Evolutionary conservation across 2,329 filamentous ascomycete genomes (phyloP), one percentile per base, ranked within the genome.

Genomic region (Botrytis paeoniae): DNA sequence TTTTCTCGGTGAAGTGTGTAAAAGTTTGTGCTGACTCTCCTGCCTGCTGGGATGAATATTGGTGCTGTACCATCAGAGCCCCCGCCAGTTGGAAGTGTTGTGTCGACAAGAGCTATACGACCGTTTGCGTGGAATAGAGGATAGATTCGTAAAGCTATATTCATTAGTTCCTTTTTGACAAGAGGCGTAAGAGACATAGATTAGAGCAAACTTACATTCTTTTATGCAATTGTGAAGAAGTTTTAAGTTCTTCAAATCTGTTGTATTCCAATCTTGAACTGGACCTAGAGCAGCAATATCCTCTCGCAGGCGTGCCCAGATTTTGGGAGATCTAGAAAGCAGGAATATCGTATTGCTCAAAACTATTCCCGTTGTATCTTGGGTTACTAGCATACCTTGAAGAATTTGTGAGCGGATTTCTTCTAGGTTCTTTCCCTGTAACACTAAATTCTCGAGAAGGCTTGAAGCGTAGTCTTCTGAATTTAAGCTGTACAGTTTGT

Each of bases 91-190:
- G 75, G 75, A 12, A 77, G 72, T 4, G 61, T 73, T 14, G 75
- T 74, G 20, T 76, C 39, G 54, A 32, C 45, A 22, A 70, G 39
- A 25, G 75, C 75, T 32, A 62, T n/a, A n/a, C 74, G 73, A 8
- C 68, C 69, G 22, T 60, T 60, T 29, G 25, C 20, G 4, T 18
- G 43, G 76, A 81, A 35, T 73, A 80, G 39, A 74, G 76, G 74
- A 76, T 79, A 70, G 7, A 78, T 51, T n/a, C 76, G 75, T 39
- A 78, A 73, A 51, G 71, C 74, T 77, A 22, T 22, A 5, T 4
- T 16, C 4, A 5, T 39, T 20, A 54, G n/a, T 14, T 9, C 0
- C 3, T 22, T 20, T n/a, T 10, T n/a, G 3, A 39, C 18, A 16
- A 22, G 12, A 32, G 1, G 2, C 35, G 25, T 12, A 0, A 57